phyloP scores from a whole-genome alignment of 495 filamentous ascomycete genomes.

The Podospora sp. region DNA sequence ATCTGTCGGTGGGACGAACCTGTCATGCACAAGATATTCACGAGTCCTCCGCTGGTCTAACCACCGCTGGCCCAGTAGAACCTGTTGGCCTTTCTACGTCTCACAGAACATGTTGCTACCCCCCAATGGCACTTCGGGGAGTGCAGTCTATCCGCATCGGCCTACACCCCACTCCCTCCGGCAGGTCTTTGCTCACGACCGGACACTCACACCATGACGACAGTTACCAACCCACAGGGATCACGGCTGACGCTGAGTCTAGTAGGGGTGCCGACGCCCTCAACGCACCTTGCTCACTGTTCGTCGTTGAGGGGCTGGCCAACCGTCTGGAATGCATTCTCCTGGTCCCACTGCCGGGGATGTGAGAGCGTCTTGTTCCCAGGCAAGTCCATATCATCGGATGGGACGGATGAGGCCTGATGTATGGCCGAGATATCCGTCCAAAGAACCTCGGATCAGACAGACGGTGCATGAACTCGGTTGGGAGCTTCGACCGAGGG shows the following conservation, averaged over 20 bases:
- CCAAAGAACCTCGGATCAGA: not conserved
- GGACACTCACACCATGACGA: no score
- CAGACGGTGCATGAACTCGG: not conserved
- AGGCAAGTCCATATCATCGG: not conserved
- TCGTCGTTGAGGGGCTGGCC: not conserved
- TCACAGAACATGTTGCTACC: not conserved
- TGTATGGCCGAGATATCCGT: not conserved
- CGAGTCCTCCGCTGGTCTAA: slow-evolving; percentile 1
- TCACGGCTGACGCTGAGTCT: no score
- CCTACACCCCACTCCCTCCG: no score
- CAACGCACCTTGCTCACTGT: no score
- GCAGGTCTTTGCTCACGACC: no score
- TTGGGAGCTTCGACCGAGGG: not conserved
- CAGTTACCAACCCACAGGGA: no score
- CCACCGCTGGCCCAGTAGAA: not conserved
- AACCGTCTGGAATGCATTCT: not conserved
- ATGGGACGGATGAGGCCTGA: not conserved
- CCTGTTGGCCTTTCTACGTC: not conserved
- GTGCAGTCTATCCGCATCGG: no score
- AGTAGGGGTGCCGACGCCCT: no score
- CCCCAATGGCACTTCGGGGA: not conserved
- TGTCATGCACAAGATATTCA: slow-evolving; percentile 14
- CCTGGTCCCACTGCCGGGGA: not conserved
- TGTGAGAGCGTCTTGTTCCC: not conserved
- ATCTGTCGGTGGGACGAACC: slow-evolving; percentile 22